Evolutionary conservation across 2,329 filamentous ascomycete species (phyloP), one percentile per base, ranked within the genome.

Genomic region (Aspergillus terreus): DNA sequence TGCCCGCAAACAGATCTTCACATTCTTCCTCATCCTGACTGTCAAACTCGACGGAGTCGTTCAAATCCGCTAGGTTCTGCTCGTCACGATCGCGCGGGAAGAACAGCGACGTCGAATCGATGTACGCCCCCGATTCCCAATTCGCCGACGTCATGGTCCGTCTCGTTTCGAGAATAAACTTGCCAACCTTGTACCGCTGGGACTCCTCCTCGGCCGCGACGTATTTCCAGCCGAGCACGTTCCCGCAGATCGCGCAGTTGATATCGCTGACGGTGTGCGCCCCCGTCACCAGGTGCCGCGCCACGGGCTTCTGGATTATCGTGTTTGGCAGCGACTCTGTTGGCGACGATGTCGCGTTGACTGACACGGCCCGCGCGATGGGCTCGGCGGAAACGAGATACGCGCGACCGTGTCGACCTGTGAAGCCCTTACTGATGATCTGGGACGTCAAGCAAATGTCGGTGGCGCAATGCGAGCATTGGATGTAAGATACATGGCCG

Each of bases 21-120:
- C 83, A 85, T 67, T 86, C 83, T 54, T 85, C 82, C 61, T 86
- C 83, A 63, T 86, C 82, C 67, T 85, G 79, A 51, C 78, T 82
- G 61, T 86, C 82, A 61, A 86, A 86, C 60, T 83, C 78, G 3
- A 82, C 56, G n/a, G 73, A 69, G 35, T 70, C 61, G 11, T 53
- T 41, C 11, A 60, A 57, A 35, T 54, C 33, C 36, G 58, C 54
- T n/a, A 50, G 49, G 27, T 21, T 50, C 51, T 19, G 21, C 50
- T 35, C 50, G 33, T 21, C 14, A 44, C 49, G 21, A 14, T 12
- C 23, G 23, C 4, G 14, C 33, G 27, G 42, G 30, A 23, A 23
- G 38, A 23, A 38, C 23, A 44, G 23, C 14, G 50, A 40, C n/a
- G 47, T n/a, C 4, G 47, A 44, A n/a, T 54, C 43, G 11, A 50